Conservation (phyloP, 345 rosid species). For the Eucalyptus curtisii region DNA sequence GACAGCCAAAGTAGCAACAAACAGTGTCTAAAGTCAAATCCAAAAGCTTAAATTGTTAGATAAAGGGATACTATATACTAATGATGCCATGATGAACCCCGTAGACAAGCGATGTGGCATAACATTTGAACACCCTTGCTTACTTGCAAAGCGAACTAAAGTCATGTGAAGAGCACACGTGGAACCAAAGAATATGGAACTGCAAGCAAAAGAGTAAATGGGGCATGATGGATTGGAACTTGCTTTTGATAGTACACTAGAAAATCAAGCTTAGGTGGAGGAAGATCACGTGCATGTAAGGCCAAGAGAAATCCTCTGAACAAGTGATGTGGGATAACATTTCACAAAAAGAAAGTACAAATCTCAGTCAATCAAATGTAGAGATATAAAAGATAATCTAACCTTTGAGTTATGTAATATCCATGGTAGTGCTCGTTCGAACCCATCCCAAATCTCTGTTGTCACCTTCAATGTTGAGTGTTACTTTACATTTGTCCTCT, state of each 20-base stretch:
- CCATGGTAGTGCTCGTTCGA: neutral
- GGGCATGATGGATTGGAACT: neutral
- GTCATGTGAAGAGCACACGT: neutral
- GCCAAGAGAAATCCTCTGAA: neutral
- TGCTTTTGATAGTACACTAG: neutral
- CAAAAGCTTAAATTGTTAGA: neutral
- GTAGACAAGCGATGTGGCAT: neutral
- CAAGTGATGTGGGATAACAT: neutral
- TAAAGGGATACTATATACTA: neutral
- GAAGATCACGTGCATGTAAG: neutral
- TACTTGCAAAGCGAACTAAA: neutral
- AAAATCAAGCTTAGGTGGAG: neutral
- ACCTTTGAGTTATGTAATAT: neutral
- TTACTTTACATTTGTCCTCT: neutral
- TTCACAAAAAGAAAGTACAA: neutral
- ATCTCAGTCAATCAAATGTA: neutral
- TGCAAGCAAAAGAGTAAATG: neutral
- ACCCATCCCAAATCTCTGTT: neutral
- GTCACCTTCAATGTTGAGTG: neutral
- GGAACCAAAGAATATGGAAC: neutral
- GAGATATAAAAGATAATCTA: neutral
- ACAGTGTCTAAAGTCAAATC: neutral
- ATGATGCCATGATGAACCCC: neutral
- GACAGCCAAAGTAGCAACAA: neutral
- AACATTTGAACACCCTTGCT: neutral